Conservation (phyloP, 2,329 filamentous ascomycete genomes). For the Fusarium sp. region DNA sequence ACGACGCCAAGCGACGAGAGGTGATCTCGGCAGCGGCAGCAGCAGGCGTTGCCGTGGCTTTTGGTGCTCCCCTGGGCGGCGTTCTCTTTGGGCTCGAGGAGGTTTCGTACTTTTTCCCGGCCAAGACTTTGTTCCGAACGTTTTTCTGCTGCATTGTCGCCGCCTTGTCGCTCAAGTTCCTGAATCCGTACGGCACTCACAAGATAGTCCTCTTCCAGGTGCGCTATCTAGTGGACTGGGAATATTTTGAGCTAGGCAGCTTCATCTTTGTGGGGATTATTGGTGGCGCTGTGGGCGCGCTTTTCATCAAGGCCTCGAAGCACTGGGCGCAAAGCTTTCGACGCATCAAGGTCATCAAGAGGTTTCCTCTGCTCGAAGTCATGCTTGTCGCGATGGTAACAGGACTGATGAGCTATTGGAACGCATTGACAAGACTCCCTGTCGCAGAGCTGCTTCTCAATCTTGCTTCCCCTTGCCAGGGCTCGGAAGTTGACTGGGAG, state of each 20-base stretch:
- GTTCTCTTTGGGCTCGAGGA: conserved; percentile 96
- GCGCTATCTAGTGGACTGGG: conserved; percentile 91
- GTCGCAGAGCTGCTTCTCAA: conserved; percentile 94
- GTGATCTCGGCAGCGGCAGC: conserved; percentile 94
- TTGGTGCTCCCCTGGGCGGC: conserved; percentile 89
- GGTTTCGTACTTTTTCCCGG: conserved; percentile 97
- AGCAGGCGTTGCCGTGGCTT: conserved; percentile 93
- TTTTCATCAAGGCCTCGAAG: conserved; percentile 97
- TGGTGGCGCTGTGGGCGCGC: conserved; percentile 86
- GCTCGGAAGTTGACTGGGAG: conserved; percentile 74
- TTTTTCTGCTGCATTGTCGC: conserved; percentile 99
- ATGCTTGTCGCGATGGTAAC: conserved; percentile 89
- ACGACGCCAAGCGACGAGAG: conserved; percentile 94
- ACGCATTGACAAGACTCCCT: conserved; percentile 87
- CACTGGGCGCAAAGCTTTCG: conserved; percentile 93
- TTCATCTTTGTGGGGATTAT: conserved; percentile 91
- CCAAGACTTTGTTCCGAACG: conserved; percentile 96
- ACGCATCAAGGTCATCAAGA: conserved; percentile 84
- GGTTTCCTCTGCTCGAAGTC: conserved; percentile 88
- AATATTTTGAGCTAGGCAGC: conserved; percentile 88
- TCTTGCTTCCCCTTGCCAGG: conserved; percentile 88
- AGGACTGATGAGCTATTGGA: conserved; percentile 93
- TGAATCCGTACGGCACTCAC: conserved; percentile 95
- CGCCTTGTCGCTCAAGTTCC: conserved; percentile 90
- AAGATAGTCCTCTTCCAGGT: conserved; percentile 99